Evolutionary conservation across 257 asterid genomes (phyloP).

Genomic region (Haberlea rhodopensis): DNA sequence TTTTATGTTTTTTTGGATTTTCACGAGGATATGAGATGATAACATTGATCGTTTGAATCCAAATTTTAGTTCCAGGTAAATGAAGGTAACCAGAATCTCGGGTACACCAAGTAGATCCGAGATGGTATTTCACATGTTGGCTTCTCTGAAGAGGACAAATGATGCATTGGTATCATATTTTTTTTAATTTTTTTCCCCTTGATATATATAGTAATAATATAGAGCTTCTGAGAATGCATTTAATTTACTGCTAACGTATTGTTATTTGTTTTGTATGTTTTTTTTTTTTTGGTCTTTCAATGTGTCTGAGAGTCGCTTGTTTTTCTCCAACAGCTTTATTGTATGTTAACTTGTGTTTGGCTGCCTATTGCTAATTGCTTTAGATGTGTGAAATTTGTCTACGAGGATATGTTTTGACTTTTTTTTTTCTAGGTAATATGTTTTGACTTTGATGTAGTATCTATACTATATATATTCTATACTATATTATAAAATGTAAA

Average conservation of each 20-base stretch:
- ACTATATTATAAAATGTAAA: too few relatives aligned
- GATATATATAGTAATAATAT: too few relatives aligned
- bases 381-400: not conserved
- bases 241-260: conserved; percentile 23
- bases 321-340: conserved; percentile 25
- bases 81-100: conserved; percentile 43
- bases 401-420: not conserved
- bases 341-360: conserved; percentile 29
- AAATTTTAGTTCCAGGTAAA: conserved; percentile 48
- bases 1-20: too few relatives aligned
- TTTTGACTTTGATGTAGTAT: too few relatives aligned
- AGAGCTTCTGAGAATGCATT: conserved; percentile 32
- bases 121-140: conserved; percentile 18
- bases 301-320: conserved; percentile 14
- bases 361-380: conserved; percentile 17
- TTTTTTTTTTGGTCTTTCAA: conserved; percentile 2
- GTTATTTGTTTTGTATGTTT: conserved; percentile 12
- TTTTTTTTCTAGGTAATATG: too few relatives aligned
- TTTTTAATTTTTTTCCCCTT: conserved; percentile 30
- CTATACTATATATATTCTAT: too few relatives aligned
- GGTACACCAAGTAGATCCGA: conserved; percentile 23
- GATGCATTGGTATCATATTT: conserved; percentile 1
- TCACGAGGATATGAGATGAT: too few relatives aligned
- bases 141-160: conserved; percentile 12
- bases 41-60: not conserved